These are phyloP conservation scores for Pinus tabuliformis DNA, from an alignment of 75 land plant species.

Conservation along the genomic window DNA sequence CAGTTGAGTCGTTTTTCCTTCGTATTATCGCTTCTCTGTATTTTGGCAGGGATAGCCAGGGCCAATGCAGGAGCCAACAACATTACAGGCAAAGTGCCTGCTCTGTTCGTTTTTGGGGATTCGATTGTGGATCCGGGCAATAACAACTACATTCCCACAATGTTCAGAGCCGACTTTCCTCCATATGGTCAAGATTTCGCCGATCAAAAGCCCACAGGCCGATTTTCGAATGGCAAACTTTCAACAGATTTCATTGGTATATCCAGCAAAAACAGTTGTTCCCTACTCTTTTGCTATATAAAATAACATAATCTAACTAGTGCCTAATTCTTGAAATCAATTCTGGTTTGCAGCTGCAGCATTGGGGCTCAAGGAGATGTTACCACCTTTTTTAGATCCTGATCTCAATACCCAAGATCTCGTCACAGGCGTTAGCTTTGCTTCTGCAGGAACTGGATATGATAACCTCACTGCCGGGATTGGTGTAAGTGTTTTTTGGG, in stretches of 20 bases:
- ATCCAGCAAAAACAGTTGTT: no score
- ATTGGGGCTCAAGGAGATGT: conserved; percentile 9
- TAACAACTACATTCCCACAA: conserved; percentile 5
- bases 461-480: not conserved
- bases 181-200: conserved; percentile 1
- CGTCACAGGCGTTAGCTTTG: conserved; percentile 32
- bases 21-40: no score
- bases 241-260: conserved; percentile 6
- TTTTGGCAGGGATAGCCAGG: no score
- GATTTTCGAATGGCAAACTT: conserved; percentile 2
- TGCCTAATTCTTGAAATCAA: no score
- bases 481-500: no score
- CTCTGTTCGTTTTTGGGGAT: conserved; percentile 7
- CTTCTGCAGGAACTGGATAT: conserved; percentile 35
- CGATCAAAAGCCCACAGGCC: not conserved
- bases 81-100: not conserved
- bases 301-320: no score
- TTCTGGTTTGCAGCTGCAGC: conserved; percentile 12
- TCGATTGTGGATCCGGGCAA: conserved; percentile 11
- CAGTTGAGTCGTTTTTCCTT: no score
- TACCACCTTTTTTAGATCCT: conserved; percentile 32
- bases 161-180: not conserved
- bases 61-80: no score
- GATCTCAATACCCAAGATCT: conserved; percentile 16
- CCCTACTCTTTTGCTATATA: no score